Evolutionary conservation across 1,284 basidiomycete genomes (phyloP).

Genomic region (Cutaneotrichosporon curvatum): DNA sequence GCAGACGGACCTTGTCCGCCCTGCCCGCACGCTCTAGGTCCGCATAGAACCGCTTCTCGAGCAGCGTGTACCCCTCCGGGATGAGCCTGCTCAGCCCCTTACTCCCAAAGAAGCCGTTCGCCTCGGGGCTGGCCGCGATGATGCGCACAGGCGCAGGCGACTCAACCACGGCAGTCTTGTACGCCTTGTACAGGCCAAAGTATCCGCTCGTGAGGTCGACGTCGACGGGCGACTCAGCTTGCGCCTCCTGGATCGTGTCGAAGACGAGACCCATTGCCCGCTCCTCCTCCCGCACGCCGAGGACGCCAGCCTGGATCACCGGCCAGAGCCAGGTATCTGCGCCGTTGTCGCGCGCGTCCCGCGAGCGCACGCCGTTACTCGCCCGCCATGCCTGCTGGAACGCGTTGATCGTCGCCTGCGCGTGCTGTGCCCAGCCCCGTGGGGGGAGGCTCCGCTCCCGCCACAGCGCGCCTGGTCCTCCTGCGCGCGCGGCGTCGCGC

Average conservation of each 20-base stretch:
- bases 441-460: constrained; percentile 26
- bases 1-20: constrained; percentile 55
- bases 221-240: constrained; percentile 12
- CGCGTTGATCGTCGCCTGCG: constrained; percentile 39
- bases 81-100: constrained; percentile 83
- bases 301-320: constrained; percentile 75
- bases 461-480: constrained; percentile 12
- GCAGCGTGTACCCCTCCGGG: constrained; percentile 86
- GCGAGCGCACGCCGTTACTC: constrained; percentile 30
- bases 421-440: constrained; percentile 34
- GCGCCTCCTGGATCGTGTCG: constrained; percentile 24
- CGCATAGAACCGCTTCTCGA: constrained; percentile 76
- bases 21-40: constrained; percentile 55
- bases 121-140: constrained; percentile 69
- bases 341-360: constrained; percentile 23
- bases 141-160: constrained; percentile 59
- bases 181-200: constrained; percentile 79
- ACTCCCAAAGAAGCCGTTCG: constrained; percentile 92
- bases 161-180: constrained; percentile 65
- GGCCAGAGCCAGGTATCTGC: constrained; percentile 63
- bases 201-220: constrained; percentile 85
- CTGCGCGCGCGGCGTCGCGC: constrained; percentile 1
- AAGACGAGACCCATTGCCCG: constrained; percentile 50
- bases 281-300: constrained; percentile 77
- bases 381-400: constrained; percentile 44